Percentiles rank a stretch among this genome's conserved stretches.
phyloP scores from a whole-genome alignment of 208 protist species.

The Angomonas deanei region DNA sequence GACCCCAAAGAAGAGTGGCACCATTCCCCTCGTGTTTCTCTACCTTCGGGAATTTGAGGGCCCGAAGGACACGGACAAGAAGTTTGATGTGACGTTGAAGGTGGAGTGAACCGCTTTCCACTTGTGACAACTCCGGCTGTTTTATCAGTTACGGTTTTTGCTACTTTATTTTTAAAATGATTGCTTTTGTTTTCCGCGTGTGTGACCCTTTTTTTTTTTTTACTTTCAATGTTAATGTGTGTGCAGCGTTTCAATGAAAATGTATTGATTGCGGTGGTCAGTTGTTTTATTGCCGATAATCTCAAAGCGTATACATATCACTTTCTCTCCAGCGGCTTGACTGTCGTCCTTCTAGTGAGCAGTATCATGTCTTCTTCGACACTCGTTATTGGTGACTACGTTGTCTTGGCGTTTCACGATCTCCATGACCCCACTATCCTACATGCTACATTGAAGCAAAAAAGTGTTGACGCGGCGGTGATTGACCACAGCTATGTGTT shows the following conservation, averaged over 20 bases:
- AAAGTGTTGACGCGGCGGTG: slow-evolving; percentile 50
- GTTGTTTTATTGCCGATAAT: too few species aligned
- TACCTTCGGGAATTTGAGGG: slow-evolving; percentile 50
- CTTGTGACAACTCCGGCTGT: too few species aligned
- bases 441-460: slow-evolving; percentile 35
- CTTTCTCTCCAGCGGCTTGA: too few species aligned
- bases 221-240: too few species aligned
- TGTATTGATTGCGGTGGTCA: too few species aligned
- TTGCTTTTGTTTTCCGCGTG: too few species aligned
- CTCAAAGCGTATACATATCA: too few species aligned
- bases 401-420: slow-evolving; percentile 44
- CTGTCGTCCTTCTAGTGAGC: too few species aligned
- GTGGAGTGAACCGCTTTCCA: slow-evolving; percentile 6
- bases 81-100: slow-evolving; percentile 41
- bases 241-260: too few species aligned
- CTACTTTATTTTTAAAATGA: too few species aligned
- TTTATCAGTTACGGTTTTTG: too few species aligned
- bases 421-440: slow-evolving; percentile 32
- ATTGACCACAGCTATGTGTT: slow-evolving; percentile 61
- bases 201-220: slow-evolving; percentile 11
- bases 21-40: slow-evolving; percentile 30
- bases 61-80: slow-evolving; percentile 11
- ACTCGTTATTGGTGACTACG: slow-evolving; percentile 14
- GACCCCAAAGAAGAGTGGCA: slow-evolving; percentile 20
- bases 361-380: too few species aligned